These are phyloP conservation scores for Phytophthora hybrid DNA, from an alignment of 352 stramenopile genomes.

Conservation along the genomic window DNA sequence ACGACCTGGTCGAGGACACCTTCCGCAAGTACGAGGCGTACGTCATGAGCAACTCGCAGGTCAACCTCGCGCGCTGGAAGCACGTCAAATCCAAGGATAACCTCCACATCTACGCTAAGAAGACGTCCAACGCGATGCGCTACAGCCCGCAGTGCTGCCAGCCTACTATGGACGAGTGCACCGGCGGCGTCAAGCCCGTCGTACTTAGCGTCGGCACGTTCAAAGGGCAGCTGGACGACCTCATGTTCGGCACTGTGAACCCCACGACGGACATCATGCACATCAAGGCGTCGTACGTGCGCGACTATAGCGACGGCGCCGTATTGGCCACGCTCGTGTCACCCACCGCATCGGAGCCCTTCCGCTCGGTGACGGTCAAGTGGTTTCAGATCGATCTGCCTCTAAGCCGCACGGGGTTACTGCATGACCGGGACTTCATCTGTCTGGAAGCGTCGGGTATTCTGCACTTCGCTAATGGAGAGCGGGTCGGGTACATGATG, in stretches of 20 bases:
- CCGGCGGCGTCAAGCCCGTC: conserved; percentile 27
- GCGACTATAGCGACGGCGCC: conserved; percentile 51
- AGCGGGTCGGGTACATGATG: conserved; percentile 63
- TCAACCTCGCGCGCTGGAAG: conserved; percentile 39
- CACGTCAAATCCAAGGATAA: conserved; percentile 36
- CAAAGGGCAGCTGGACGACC: conserved; percentile 57
- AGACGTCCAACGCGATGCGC: not conserved
- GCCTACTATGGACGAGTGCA: conserved; percentile 11
- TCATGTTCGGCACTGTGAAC: conserved; percentile 66
- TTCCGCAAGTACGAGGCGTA: conserved; percentile 42
- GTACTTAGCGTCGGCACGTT: conserved; percentile 58
- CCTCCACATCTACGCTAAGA: conserved; percentile 39
- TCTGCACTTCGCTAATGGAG: conserved; percentile 45
- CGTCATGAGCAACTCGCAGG: conserved; percentile 25
- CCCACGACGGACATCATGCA: conserved; percentile 54
- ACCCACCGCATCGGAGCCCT: conserved; percentile 43
- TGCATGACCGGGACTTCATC: conserved; percentile 67
- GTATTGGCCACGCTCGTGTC: conserved; percentile 48
- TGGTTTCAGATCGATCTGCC: conserved; percentile 53
- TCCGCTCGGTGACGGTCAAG: conserved; percentile 54
- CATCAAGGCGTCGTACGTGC: conserved; percentile 59
- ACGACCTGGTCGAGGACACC: conserved; percentile 32
- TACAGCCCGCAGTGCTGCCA: not conserved
- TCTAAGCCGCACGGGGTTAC: conserved; percentile 39
- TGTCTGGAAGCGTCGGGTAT: conserved; percentile 61